Evolutionary conservation across 495 filamentous ascomycete genomes (phyloP).

Genomic region (Tuber umbilicatum): DNA sequence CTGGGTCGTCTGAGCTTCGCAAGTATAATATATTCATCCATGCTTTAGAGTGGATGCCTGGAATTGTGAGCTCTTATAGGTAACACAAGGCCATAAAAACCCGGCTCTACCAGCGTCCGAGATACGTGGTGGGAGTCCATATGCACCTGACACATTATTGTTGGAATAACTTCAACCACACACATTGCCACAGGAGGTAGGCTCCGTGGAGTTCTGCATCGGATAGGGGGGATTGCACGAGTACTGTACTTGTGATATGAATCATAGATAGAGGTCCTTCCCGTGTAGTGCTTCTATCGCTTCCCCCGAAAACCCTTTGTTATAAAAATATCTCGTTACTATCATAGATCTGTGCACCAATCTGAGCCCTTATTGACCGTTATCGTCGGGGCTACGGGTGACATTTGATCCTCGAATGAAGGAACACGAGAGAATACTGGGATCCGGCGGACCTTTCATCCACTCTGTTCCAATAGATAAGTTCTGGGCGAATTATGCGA

Average conservation of each 20-base stretch:
- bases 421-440: neutral
- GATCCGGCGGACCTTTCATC: neutral
- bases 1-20: neutral
- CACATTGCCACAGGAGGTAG: neutral
- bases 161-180: neutral
- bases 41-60: neutral
- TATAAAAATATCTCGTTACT: neutral
- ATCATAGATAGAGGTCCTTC: neutral
- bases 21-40: neutral
- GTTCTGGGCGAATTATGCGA: neutral
- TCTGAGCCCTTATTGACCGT: neutral
- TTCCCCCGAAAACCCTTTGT: neutral
- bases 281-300: neutral
- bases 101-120: neutral
- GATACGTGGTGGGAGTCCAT: slow-evolving; percentile 1
- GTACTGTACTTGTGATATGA: neutral
- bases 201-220: neutral
- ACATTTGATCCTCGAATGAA: neutral
- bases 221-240: neutral
- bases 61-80: neutral
- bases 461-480: neutral
- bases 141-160: neutral
- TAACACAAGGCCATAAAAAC: neutral
- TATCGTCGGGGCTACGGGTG: neutral
- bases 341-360: neutral